Percentiles rank a stretch among this genome's conserved stretches.
phyloP scores from a whole-genome alignment of 1,284 basidiomycete species.

The Rhodotorula glutinis region DNA sequence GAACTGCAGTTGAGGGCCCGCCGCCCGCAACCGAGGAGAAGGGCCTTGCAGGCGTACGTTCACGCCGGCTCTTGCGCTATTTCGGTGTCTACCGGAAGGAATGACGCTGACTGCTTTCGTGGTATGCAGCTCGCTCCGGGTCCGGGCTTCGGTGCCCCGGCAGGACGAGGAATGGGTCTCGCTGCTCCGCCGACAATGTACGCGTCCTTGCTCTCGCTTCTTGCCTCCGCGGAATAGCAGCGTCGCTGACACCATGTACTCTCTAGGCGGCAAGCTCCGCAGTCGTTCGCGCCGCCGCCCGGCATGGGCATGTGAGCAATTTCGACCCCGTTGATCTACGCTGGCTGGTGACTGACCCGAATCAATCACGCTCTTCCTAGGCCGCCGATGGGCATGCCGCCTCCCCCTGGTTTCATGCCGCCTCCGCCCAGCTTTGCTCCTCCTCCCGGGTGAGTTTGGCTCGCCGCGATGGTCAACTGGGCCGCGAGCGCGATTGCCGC shows the following conservation, averaged over 20 bases:
- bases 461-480: not conserved
- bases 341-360: too few species aligned
- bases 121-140: conserved; percentile 69
- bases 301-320: conserved; percentile 50
- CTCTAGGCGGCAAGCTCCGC: conserved; percentile 53
- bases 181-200: conserved; percentile 42
- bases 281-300: conserved; percentile 35
- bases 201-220: conserved; percentile 51
- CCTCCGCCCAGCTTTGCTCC: conserved; percentile 49
- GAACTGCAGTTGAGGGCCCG: conserved; percentile 65
- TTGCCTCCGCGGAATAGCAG: conserved; percentile 42
- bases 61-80: too few species aligned
- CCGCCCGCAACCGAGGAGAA: conserved; percentile 89
- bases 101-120: too few species aligned
- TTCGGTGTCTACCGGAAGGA: too few species aligned
- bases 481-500: too few species aligned
- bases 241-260: conserved; percentile 53
- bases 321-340: too few species aligned
- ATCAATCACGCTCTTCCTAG: not conserved
- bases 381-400: conserved; percentile 21
- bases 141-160: conserved; percentile 89
- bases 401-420: conserved; percentile 64
- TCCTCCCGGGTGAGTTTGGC: conserved; percentile 64
- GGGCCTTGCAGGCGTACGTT: conserved; percentile 56
- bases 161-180: conserved; percentile 95